phyloP scores from a whole-genome alignment of 176 grass and related monocot genomes.

The barley (Hordeum vulgare) region MorexV3_pseudomolecules_assembly NC_058523.1:496434911-496435410 shows the following conservation, averaged over 20 bases:
- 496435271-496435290: neutral
- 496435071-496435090: constrained; percentile 21
- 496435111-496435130: neutral
- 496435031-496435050: neutral
- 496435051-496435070: neutral
- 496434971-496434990: neutral
- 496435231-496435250: neutral
- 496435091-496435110: neutral
- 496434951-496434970: too few relatives aligned
- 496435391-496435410: neutral
- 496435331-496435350: neutral
- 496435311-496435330: neutral
- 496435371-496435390: neutral
- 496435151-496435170: neutral
- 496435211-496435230: neutral
- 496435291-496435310: neutral
- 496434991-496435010: neutral
- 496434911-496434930: too few relatives aligned
- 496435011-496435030: too few relatives aligned
- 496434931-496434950: too few relatives aligned
- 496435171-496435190: neutral
- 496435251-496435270: neutral
- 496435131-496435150: neutral
- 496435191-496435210: neutral
- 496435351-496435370: neutral